These are phyloP conservation scores for Ostreobium quekettii DNA, from an alignment of 139 green algal species.

Conservation along the genomic window DNA sequence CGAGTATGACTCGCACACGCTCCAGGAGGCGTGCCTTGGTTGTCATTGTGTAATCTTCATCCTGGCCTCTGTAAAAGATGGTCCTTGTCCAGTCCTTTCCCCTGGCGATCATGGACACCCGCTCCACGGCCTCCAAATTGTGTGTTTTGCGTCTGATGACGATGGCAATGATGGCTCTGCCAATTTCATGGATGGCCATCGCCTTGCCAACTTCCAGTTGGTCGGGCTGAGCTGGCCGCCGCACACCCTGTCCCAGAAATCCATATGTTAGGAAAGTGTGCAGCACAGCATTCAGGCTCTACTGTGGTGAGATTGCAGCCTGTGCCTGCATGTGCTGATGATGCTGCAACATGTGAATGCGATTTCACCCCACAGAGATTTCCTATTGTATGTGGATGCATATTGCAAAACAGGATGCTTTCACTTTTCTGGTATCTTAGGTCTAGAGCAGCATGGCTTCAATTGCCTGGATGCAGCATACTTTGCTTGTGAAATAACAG, in stretches of 20 bases:
- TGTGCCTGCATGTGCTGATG: too few relatives aligned
- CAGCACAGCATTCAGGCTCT: too few relatives aligned
- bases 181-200: constrained; percentile 19
- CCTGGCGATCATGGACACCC: constrained; percentile 16
- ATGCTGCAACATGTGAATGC: too few relatives aligned
- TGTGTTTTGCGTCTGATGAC: not conserved
- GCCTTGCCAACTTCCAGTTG: not conserved
- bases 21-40: constrained; percentile 24
- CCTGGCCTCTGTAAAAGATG: constrained; percentile 19
- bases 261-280: too few relatives aligned
- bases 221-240: not conserved
- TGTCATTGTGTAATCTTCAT: constrained; percentile 28
- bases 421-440: too few relatives aligned
- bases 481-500: too few relatives aligned
- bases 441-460: too few relatives aligned
- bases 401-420: too few relatives aligned
- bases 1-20: constrained; percentile 20
- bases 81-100: constrained; percentile 23
- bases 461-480: too few relatives aligned
- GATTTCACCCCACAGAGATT: too few relatives aligned
- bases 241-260: constrained; percentile 17
- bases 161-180: constrained; percentile 17
- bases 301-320: too few relatives aligned
- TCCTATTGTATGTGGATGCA: too few relatives aligned
- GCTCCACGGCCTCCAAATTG: constrained; percentile 15